A percentile compares a stretch with the other conserved stretches of the same genome.
phyloP scores from a whole-genome alignment of 306 rosid species.

The Mucuna pruriens region DNA sequence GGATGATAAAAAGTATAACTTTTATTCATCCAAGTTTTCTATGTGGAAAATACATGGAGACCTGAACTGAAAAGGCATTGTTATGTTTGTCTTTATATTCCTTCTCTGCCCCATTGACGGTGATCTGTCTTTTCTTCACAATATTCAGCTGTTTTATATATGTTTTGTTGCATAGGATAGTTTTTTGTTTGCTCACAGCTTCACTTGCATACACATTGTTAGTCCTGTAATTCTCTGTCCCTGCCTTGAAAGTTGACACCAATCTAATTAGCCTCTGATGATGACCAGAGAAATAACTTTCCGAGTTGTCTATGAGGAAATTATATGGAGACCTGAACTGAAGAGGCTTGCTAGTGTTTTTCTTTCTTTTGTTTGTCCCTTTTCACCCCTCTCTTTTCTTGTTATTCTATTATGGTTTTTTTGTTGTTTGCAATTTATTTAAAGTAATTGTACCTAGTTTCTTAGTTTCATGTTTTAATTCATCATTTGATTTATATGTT shows the following conservation, averaged over 20 bases:
- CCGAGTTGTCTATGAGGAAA: slow-evolving; percentile 51
- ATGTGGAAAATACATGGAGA: slow-evolving; percentile 62
- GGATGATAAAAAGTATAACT: slow-evolving; percentile 53
- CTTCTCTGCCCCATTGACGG: background rate
- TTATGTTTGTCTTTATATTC: background rate
- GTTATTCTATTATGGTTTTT: background rate
- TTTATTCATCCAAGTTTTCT: slow-evolving; percentile 59
- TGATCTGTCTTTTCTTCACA: background rate
- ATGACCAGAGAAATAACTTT: slow-evolving; percentile 47
- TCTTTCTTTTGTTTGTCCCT: background rate
- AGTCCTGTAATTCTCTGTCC: background rate
- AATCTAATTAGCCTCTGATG: slow-evolving; percentile 42
- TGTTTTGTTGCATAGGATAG: background rate
- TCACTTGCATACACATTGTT: background rate
- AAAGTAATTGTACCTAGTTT: background rate
- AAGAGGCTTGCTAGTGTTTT: slow-evolving; percentile 41
- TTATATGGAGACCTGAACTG: slow-evolving; percentile 65
- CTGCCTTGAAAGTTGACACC: background rate
- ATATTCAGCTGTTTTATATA: background rate
- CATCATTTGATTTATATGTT: background rate
- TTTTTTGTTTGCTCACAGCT: background rate
- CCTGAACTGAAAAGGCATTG: slow-evolving; percentile 67
- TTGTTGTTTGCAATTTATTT: background rate
- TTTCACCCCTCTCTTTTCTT: background rate
- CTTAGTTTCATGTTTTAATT: background rate